Percentiles rank a stretch among this genome's conserved stretches.
These are phyloP conservation scores for Debaryomyces tyrocola DNA, from an alignment of 805 yeast species.

Conservation along the genomic window DNA sequence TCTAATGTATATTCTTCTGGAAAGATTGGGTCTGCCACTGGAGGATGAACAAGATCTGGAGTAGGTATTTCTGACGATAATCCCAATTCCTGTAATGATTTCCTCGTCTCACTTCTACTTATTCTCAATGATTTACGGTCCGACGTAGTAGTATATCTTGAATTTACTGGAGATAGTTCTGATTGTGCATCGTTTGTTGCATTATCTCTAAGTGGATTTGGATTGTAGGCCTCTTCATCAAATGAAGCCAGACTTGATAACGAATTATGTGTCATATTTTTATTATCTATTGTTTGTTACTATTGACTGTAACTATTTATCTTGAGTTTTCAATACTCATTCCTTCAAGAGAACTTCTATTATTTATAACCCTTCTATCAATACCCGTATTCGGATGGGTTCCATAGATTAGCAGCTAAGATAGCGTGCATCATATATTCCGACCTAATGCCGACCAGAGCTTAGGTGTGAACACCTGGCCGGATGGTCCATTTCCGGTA, in stretches of 20 bases:
- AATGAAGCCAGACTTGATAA: background rate
- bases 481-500: background rate
- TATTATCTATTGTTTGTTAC: background rate
- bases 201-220: conserved; percentile 8
- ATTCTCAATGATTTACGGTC: conserved; percentile 31
- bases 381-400: background rate
- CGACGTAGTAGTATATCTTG: conserved; percentile 1
- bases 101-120: conserved; percentile 69
- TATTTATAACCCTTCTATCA: background rate
- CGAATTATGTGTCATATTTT: background rate
- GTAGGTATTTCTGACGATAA: conserved; percentile 52
- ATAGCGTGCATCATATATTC: no score
- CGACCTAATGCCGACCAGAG: no score
- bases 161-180: conserved; percentile 29
- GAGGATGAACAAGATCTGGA: conserved; percentile 48
- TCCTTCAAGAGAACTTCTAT: no score
- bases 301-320: no score
- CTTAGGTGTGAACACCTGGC: no score
- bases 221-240: background rate
- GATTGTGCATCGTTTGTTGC: conserved; percentile 45
- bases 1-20: conserved; percentile 92
- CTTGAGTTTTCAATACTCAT: no score
- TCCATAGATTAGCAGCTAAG: background rate
- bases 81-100: conserved; percentile 66
- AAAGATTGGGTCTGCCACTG: conserved; percentile 66